These are phyloP conservation scores for Holtermanniella nyarrowii DNA, from an alignment of 768 basidiomycete species.

Conservation along the genomic window DNA sequence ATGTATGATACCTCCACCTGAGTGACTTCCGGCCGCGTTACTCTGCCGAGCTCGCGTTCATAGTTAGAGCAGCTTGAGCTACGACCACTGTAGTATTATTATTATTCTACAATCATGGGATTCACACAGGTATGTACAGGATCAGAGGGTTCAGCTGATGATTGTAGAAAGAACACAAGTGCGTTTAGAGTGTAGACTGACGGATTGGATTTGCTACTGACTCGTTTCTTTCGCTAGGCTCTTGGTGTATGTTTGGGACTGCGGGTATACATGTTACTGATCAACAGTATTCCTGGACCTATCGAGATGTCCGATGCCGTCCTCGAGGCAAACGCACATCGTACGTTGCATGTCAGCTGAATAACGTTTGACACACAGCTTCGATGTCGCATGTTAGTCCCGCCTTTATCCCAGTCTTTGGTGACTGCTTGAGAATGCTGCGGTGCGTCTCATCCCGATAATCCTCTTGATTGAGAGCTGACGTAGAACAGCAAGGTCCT, in stretches of 20 bases:
- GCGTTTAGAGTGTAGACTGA: background rate
- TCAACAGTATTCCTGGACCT: constrained; percentile 44
- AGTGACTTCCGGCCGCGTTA: no score
- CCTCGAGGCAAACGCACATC: constrained; percentile 85
- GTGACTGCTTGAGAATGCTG: constrained; percentile 77
- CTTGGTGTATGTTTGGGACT: background rate
- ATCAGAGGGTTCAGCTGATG: background rate
- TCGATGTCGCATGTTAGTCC: constrained; percentile 65
- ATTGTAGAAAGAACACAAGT: background rate
- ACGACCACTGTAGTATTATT: background rate
- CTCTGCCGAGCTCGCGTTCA: no score
- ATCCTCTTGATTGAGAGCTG: constrained; percentile 2
- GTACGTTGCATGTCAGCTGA: constrained; percentile 31
- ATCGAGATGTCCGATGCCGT: constrained; percentile 63
- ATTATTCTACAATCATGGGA: background rate
- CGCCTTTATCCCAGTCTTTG: constrained; percentile 79
- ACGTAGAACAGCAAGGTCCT: constrained; percentile 67
- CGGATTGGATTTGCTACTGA: background rate
- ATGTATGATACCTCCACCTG: background rate
- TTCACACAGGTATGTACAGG: background rate
- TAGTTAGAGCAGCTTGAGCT: background rate
- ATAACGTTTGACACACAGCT: constrained; percentile 11
- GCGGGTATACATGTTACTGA: background rate
- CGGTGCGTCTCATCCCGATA: constrained; percentile 44
- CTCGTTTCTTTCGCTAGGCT: no score